Percentiles rank a stretch among this genome's conserved stretches.
Conservation (phyloP, 306 rosid species). For the Lagenaria siceraria region DNA sequence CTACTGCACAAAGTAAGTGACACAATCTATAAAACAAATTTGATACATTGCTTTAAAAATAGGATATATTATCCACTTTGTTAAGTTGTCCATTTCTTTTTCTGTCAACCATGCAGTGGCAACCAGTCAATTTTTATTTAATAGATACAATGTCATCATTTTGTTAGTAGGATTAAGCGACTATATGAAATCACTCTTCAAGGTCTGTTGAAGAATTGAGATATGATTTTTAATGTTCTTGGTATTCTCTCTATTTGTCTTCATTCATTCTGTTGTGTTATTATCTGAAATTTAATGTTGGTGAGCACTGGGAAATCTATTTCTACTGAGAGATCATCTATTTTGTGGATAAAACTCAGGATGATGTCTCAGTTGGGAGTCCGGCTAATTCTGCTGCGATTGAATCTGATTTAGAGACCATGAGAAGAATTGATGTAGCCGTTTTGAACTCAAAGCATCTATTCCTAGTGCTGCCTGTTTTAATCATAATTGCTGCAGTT, state of each 20-base stretch:
- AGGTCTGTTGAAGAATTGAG: background rate
- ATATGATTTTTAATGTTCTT: background rate
- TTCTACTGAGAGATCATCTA: background rate
- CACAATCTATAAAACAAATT: background rate
- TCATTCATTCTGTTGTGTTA: background rate
- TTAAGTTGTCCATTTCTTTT: background rate
- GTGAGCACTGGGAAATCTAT: background rate
- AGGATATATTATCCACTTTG: background rate
- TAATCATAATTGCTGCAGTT: conserved; percentile 34
- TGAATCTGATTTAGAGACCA: conserved; percentile 29
- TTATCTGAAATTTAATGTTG: background rate
- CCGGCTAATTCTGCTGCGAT: conserved; percentile 16
- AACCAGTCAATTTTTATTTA: background rate
- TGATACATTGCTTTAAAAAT: background rate
- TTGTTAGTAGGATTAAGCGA: background rate
- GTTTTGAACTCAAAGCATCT: conserved; percentile 41
- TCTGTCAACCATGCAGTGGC: too few species aligned
- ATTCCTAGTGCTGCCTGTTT: conserved; percentile 25
- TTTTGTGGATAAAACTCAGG: conserved; percentile 14
- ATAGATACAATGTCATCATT: background rate
- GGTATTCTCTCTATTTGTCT: background rate
- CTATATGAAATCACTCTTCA: background rate
- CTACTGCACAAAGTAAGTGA: too few species aligned
- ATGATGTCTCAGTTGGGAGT: conserved; percentile 17
- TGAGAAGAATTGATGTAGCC: conserved; percentile 76